Conservation (phyloP, 805 yeast species). For the Nakazawaea molendinolei region DNA sequence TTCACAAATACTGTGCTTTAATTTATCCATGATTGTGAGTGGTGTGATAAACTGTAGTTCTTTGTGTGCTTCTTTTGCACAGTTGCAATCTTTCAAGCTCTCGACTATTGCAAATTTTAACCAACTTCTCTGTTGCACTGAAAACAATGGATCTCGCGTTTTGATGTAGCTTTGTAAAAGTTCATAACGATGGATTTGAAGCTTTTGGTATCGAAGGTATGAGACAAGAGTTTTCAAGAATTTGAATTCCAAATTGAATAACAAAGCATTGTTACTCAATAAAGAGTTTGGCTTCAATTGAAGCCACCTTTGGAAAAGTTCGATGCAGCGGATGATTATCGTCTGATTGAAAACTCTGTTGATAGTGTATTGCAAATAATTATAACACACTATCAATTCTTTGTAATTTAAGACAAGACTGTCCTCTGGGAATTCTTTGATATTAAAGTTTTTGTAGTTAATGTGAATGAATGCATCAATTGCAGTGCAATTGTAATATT, state of each 20-base stretch:
- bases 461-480: constrained; percentile 8
- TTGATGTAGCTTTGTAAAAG: constrained; percentile 13
- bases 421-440: constrained; percentile 11
- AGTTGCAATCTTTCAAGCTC: no score
- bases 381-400: constrained; percentile 18
- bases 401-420: constrained; percentile 10
- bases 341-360: constrained; percentile 21
- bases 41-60: no score
- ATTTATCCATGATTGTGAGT: no score
- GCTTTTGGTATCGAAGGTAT: constrained; percentile 20
- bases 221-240: constrained; percentile 20
- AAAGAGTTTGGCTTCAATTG: constrained; percentile 4
- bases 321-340: constrained; percentile 17
- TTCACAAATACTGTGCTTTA: no score
- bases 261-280: background rate
- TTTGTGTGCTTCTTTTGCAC: no score
- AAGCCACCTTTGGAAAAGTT: constrained; percentile 15
- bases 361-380: constrained; percentile 20
- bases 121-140: constrained; percentile 2
- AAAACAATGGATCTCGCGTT: constrained; percentile 1
- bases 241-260: constrained; percentile 23
- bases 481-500: constrained; percentile 21
- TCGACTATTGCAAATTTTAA: constrained; percentile 7
- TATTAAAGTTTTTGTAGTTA: constrained; percentile 9
- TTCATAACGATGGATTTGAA: constrained; percentile 13